Base-by-base conservation (phyloP, 177 flowering plant genomes). In the Vitis hybrid region DNA sequence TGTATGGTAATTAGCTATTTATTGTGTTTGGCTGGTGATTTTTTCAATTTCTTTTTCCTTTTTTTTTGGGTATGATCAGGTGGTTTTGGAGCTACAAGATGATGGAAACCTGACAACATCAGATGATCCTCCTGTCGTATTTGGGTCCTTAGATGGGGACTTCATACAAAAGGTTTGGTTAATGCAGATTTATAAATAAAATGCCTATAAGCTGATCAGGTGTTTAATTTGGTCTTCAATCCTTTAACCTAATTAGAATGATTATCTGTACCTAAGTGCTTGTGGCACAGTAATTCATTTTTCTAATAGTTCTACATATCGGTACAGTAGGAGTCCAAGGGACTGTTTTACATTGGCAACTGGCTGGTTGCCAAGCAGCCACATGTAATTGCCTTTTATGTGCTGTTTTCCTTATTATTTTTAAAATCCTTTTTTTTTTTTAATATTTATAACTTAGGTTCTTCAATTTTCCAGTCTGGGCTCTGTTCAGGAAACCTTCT, bases 41-140 rank as follows among this genome's bases (percentile, higher is more conserved):
- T 23, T 32, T 34, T 30, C 9, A 32, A 66, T 51, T 48, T 34
- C 11, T 51, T 21, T 54, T 55, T 10, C 21, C 63, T 55, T 19
- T 3, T 60, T 68, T 13, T 52, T 73, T 67, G 61, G 6, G 48
- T 15, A 34, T 63, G 62, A 60, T 73, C 72, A 94, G 99, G 88
- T 91, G 58, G 93, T 89, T 68, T 76, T 93, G 88, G 95, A 91
- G 78, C 79, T 95, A 64, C 89, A 86, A 72, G 89, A 77, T 68
- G 89, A 89, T 85, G 92, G 97, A 54, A 88, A 78, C 55, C 60
- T 95, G 70, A 75, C 82, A 19, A 93, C 98, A 61, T 95, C 93
- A 58, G 99, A 93, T 84, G 97, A 95, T 79, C 95, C 97, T 70
- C 91, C 93, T 64, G 83, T 89, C 64, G 83, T 82, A 56, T 91